Conservation (phyloP, 2,329 filamentous ascomycete species). For the Setomelanomma holmii region DNA sequence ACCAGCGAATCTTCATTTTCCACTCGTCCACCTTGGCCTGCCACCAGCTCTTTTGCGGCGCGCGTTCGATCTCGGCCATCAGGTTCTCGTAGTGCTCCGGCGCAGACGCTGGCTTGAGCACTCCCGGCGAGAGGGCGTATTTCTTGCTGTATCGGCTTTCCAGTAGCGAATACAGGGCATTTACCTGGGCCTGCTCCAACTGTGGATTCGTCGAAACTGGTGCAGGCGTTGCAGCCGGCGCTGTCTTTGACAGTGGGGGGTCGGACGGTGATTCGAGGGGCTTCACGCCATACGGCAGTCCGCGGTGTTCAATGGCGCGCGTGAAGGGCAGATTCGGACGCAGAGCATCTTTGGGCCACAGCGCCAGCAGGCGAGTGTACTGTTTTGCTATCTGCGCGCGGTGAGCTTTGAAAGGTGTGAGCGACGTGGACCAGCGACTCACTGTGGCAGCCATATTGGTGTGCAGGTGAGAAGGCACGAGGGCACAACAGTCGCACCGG, state of each 20-base stretch:
- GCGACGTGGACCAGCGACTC: not conserved
- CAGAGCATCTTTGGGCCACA: constrained; percentile 60
- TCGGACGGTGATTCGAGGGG: constrained; percentile 29
- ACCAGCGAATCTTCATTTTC: constrained; percentile 48
- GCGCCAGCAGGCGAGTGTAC: constrained; percentile 57
- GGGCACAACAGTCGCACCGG: too few species aligned
- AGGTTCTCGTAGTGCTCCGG: constrained; percentile 45
- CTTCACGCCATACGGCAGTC: constrained; percentile 36
- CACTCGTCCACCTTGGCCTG: constrained; percentile 44
- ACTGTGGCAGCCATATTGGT: constrained; percentile 27
- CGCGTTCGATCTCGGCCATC: constrained; percentile 46
- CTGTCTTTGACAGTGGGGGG: constrained; percentile 9
- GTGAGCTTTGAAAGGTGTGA: constrained; percentile 7
- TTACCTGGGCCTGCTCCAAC: constrained; percentile 57
- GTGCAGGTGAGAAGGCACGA: constrained; percentile 1
- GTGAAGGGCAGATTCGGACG: constrained; percentile 58
- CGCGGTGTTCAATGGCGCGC: constrained; percentile 52
- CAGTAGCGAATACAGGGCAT: constrained; percentile 66
- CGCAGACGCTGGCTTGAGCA: constrained; percentile 42
- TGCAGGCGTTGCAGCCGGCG: constrained; percentile 11
- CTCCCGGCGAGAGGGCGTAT: constrained; percentile 34
- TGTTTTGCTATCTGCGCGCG: constrained; percentile 50
- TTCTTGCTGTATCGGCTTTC: constrained; percentile 63
- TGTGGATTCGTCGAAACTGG: constrained; percentile 22
- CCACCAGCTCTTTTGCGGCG: constrained; percentile 46